These are phyloP conservation scores for Magnusiomyces tetraspermus DNA, from an alignment of 1,139 yeast species.

Conservation along the genomic window DNA sequence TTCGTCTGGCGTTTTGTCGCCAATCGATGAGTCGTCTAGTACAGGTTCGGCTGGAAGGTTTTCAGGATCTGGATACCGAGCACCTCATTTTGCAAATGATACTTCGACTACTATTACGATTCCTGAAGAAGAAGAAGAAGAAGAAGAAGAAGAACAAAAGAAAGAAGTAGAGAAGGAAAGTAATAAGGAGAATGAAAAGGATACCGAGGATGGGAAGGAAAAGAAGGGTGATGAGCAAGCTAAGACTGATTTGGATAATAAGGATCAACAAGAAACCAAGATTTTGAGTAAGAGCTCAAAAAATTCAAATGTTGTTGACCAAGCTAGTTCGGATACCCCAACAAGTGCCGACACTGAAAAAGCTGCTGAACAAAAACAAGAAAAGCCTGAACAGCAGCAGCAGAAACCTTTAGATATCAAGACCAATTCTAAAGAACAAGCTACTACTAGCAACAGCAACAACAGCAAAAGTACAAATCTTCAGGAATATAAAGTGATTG, in stretches of 20 bases:
- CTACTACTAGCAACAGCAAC: background rate
- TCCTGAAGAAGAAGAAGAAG: conserved; percentile 2
- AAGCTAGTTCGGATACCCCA: too few species aligned
- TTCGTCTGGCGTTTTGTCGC: background rate
- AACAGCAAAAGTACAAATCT: background rate
- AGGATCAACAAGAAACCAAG: too few species aligned
- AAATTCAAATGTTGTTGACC: too few species aligned
- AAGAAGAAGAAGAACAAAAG: background rate
- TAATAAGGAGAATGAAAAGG: background rate
- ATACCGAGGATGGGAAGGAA: background rate
- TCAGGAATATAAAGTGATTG: conserved; percentile 4
- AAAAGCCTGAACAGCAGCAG: background rate
- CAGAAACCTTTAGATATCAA: too few species aligned
- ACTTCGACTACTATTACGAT: conserved; percentile 1
- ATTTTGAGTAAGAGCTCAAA: too few species aligned
- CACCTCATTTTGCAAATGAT: background rate
- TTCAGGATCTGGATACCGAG: background rate
- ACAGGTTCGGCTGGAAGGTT: too few species aligned
- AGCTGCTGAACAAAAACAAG: background rate
- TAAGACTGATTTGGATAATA: too few species aligned
- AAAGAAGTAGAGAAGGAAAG: background rate
- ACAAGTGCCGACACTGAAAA: background rate
- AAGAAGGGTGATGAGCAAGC: background rate
- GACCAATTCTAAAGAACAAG: too few species aligned
- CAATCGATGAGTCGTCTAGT: background rate